Conservation (phyloP, 2,329 filamentous ascomycete genomes). For the Knoxdaviesia capensis region DNA sequence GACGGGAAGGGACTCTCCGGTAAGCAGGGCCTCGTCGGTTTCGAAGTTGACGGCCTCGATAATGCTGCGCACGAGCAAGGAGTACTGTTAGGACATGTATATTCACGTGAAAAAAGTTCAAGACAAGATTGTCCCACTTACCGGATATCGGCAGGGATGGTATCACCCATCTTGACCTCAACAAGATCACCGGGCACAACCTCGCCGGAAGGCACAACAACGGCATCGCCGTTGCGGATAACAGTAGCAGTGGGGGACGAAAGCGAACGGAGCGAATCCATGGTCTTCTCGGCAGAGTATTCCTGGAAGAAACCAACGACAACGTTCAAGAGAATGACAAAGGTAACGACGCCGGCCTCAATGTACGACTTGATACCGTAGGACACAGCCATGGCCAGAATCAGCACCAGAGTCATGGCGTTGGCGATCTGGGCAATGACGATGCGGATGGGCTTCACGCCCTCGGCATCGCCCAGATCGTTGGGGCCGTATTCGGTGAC, state of each 20-base stretch:
- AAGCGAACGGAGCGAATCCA: conserved; percentile 17
- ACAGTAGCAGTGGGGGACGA: conserved; percentile 17
- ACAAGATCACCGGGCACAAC: conserved; percentile 37
- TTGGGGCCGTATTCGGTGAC: conserved; percentile 36
- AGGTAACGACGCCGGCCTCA: conserved; percentile 28
- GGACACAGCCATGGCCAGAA: conserved; percentile 36
- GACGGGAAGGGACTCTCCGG: conserved; percentile 37
- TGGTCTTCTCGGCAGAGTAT: conserved; percentile 19
- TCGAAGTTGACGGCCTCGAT: conserved; percentile 39
- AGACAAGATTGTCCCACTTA: too few species aligned
- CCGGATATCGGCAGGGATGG: conserved; percentile 34
- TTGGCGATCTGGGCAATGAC: conserved; percentile 35
- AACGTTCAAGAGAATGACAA: conserved; percentile 31
- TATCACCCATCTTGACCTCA: conserved; percentile 27
- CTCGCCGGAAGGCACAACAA: conserved; percentile 13
- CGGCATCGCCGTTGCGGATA: conserved; percentile 15
- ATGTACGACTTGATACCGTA: conserved; percentile 30
- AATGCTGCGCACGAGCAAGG: conserved; percentile 10
- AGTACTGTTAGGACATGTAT: conserved; percentile 12
- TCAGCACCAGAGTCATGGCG: conserved; percentile 36
- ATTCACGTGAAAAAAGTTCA: too few species aligned
- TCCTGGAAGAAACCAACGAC: conserved; percentile 25
- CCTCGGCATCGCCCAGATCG: conserved; percentile 24
- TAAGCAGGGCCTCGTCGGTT: conserved; percentile 41
- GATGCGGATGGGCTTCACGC: conserved; percentile 36